phyloP scores from a whole-genome alignment of 1,284 basidiomycete genomes.

The Anthracocystis walkeri region DNA sequence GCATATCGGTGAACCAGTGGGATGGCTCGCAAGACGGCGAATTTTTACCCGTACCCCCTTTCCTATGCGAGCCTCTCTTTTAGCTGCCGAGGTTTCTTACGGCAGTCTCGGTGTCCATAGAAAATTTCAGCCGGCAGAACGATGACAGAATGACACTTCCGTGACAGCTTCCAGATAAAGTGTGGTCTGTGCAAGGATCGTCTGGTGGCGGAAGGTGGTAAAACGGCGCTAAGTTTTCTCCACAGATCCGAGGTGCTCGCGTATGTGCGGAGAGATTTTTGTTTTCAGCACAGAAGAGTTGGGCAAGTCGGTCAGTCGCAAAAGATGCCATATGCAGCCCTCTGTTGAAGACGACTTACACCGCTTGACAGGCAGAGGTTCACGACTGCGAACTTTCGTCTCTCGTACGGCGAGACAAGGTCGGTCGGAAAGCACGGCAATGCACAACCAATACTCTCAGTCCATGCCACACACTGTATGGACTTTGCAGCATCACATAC shows the following conservation, averaged over 20 bases:
- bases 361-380: too few species aligned
- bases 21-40: not conserved
- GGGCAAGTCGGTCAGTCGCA: too few species aligned
- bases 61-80: slow-evolving; percentile 2
- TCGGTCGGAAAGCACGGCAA: slow-evolving; percentile 1
- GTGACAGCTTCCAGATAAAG: not conserved
- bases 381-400: not conserved
- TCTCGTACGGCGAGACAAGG: not conserved
- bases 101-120: not conserved
- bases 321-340: too few species aligned
- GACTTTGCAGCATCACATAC: not conserved
- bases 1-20: not conserved
- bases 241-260: not conserved
- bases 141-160: slow-evolving; percentile 10
- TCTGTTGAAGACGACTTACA: not conserved
- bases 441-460: not conserved
- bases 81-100: slow-evolving; percentile 2
- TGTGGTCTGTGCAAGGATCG: not conserved
- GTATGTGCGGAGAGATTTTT: not conserved
- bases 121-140: not conserved
- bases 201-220: not conserved
- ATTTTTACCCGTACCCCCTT: not conserved
- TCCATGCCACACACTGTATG: not conserved
- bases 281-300: not conserved
- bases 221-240: not conserved